Conservation (phyloP, 768 basidiomycete species). For the Boletus sp. region DNA sequence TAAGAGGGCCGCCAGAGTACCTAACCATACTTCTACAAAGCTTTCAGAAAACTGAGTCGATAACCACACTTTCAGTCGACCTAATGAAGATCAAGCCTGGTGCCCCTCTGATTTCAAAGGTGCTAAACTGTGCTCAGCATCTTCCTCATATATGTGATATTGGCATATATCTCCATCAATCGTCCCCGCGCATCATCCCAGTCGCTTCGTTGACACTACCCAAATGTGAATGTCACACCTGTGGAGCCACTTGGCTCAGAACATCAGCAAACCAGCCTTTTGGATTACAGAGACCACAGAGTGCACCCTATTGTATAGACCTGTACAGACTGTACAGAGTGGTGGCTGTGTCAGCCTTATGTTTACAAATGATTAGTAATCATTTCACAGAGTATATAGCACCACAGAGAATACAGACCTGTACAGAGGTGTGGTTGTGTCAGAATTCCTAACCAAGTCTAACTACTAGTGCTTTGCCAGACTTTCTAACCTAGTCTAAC, state of each 20-base stretch:
- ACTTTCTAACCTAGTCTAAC: too few relatives aligned
- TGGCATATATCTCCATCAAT: not conserved
- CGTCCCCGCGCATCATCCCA: not conserved
- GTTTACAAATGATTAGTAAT: too few relatives aligned
- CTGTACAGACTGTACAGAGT: too few relatives aligned
- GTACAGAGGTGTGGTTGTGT: too few relatives aligned
- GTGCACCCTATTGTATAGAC: too few relatives aligned
- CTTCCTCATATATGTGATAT: not conserved
- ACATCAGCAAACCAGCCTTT: too few relatives aligned
- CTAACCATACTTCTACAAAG: not conserved
- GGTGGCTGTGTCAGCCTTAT: too few relatives aligned
- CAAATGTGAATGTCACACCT: not conserved
- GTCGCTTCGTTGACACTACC: not conserved
- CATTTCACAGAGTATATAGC: too few relatives aligned
- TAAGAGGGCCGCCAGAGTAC: not conserved
- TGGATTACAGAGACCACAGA: too few relatives aligned
- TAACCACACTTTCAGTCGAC: not conserved
- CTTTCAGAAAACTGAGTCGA: not conserved
- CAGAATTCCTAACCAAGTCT: too few relatives aligned
- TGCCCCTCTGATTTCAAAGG: not conserved
- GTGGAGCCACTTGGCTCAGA: not conserved
- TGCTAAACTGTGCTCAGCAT: not conserved
- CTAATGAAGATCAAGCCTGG: not conserved
- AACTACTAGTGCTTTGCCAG: too few relatives aligned
- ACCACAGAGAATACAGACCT: too few relatives aligned